A percentile compares a stretch with the other conserved stretches of the same genome.
Evolutionary conservation across 306 rosid genomes (phyloP).

Genomic region (Inga leiocalycina): DNA sequence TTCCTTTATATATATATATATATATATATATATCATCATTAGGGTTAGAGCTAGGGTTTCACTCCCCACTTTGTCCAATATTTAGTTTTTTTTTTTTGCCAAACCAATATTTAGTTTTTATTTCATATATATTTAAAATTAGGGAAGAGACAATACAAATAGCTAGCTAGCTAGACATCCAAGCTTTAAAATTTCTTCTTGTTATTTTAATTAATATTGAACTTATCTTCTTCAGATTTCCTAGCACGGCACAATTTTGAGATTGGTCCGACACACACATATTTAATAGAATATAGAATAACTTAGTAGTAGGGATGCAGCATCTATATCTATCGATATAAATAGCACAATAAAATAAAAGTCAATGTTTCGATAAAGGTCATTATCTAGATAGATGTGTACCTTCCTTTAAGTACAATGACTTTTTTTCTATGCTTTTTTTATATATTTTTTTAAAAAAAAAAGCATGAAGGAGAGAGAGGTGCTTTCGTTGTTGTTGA

Average conservation of each 20-base stretch:
- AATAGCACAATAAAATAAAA: not conserved
- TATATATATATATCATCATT: not conserved
- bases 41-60: not conserved
- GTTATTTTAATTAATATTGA: slow-evolving; percentile 6
- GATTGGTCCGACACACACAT: not conserved
- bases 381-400: slow-evolving; percentile 35
- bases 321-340: too few relatives aligned
- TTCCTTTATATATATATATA: not conserved
- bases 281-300: slow-evolving; percentile 1
- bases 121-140: not conserved
- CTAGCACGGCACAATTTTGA: not conserved
- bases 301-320: not conserved
- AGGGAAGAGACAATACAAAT: not conserved
- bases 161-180: not conserved
- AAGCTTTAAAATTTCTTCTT: slow-evolving; percentile 27
- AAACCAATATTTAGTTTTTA: not conserved
- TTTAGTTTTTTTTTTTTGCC: too few relatives aligned
- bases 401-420: slow-evolving; percentile 20
- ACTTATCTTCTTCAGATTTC: slow-evolving; percentile 40
- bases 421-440: slow-evolving; percentile 25
- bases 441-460: not conserved
- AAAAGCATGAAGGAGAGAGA: not conserved
- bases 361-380: slow-evolving; percentile 20
- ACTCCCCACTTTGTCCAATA: not conserved
- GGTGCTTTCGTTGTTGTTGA: slow-evolving; percentile 19